Conservation (phyloP, 2,329 filamentous ascomycete species). For the Eurotiales sp. region DNA sequence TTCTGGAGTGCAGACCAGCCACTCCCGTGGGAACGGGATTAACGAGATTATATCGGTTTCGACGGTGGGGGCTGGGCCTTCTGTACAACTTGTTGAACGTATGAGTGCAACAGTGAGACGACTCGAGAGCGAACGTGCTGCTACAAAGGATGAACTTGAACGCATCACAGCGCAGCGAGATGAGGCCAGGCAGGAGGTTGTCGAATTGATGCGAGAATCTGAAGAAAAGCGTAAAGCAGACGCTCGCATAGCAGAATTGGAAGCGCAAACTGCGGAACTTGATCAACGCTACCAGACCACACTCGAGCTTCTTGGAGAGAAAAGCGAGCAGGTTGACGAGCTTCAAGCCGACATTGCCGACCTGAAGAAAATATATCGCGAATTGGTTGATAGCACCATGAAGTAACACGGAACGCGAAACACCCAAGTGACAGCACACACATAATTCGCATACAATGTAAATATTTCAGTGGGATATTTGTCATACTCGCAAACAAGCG, state of each 20-base stretch:
- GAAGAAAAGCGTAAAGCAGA: conserved; percentile 65
- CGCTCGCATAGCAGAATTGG: conserved; percentile 59
- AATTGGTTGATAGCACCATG: conserved; percentile 81
- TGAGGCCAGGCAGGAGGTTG: conserved; percentile 87
- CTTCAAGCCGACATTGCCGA: conserved; percentile 83
- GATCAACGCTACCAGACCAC: conserved; percentile 82
- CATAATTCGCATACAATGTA: conserved; percentile 14
- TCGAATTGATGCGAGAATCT: conserved; percentile 79
- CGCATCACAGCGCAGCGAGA: conserved; percentile 82
- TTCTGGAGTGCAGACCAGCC: conserved; percentile 33
- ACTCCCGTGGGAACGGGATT: conserved; percentile 53
- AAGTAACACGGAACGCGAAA: conserved; percentile 45
- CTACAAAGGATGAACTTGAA: conserved; percentile 77
- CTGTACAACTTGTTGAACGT: conserved; percentile 89
- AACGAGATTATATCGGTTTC: conserved; percentile 87
- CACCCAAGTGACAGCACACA: background rate
- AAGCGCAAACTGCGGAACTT: conserved; percentile 64
- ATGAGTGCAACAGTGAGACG: conserved; percentile 92
- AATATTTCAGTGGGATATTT: conserved; percentile 14
- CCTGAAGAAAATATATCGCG: conserved; percentile 93
- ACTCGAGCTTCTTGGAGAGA: conserved; percentile 91
- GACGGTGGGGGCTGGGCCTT: conserved; percentile 84
- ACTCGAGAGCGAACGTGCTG: conserved; percentile 86
- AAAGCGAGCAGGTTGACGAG: conserved; percentile 93
- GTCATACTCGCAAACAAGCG: conserved; percentile 4